Conservation (phyloP, 345 rosid genomes). For the Sonneratia caseolaris region DNA sequence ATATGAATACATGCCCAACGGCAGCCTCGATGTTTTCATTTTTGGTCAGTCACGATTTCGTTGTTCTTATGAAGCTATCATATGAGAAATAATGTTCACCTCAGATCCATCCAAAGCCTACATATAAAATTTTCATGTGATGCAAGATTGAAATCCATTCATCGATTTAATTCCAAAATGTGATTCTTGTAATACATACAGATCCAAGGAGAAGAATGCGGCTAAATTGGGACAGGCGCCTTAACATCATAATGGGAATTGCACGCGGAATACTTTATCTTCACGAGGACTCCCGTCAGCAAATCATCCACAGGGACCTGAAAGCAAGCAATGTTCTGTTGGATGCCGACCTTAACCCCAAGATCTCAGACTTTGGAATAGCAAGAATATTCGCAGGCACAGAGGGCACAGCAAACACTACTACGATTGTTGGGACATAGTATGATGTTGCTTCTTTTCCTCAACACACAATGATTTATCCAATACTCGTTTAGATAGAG, state of each 20-base stretch:
- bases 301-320: constrained; percentile 47
- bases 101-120: neutral
- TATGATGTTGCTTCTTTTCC: constrained; percentile 5
- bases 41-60: constrained; percentile 22
- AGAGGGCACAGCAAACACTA: constrained; percentile 28
- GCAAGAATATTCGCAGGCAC: constrained; percentile 31
- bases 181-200: neutral
- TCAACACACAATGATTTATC: neutral
- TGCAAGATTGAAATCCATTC: neutral
- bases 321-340: constrained; percentile 48
- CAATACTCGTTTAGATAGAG: neutral
- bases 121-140: neutral
- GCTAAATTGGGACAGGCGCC: constrained; percentile 18
- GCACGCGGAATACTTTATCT: constrained; percentile 30
- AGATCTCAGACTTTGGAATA: constrained; percentile 54
- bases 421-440: constrained; percentile 41
- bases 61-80: no score
- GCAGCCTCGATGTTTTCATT: constrained; percentile 30
- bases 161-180: neutral
- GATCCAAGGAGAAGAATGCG: constrained; percentile 14
- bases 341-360: constrained; percentile 41
- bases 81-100: neutral
- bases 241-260: constrained; percentile 19
- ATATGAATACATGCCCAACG: constrained; percentile 55
- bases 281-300: constrained; percentile 44